Evolutionary conservation across 331 rosid genomes (phyloP).

Genomic region (Malus hybrid): DNA sequence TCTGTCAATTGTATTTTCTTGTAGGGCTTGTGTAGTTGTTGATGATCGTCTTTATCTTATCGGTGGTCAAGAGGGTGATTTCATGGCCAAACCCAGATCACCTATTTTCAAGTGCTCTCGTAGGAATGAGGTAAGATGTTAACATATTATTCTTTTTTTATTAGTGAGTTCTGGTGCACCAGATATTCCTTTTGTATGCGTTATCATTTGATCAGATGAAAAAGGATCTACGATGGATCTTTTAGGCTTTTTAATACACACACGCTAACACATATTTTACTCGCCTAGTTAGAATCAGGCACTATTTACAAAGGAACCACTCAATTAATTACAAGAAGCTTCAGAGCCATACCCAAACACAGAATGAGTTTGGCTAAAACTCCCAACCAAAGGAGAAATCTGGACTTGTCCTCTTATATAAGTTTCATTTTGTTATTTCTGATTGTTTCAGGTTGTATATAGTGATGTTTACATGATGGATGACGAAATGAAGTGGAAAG

Average conservation of each 20-base stretch:
- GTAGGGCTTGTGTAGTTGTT: constrained; percentile 68
- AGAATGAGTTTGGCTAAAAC: neutral
- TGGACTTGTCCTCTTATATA: neutral
- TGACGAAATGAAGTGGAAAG: constrained; percentile 75
- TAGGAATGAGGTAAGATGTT: constrained; percentile 62
- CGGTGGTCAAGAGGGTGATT: constrained; percentile 98
- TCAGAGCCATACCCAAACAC: neutral
- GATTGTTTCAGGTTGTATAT: constrained; percentile 62
- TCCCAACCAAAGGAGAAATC: neutral
- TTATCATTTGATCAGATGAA: neutral
- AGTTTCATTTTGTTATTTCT: neutral
- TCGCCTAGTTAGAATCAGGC: neutral
- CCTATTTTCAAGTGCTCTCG: constrained; percentile 97
- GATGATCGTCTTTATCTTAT: constrained; percentile 61
- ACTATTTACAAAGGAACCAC: neutral
- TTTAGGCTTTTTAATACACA: neutral
- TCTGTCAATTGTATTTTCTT: constrained; percentile 5
- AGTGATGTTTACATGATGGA: constrained; percentile 84
- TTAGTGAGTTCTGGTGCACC: neutral
- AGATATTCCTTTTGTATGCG: neutral
- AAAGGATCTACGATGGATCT: neutral
- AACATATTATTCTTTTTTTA: neutral
- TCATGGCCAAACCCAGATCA: constrained; percentile 91
- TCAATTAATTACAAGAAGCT: neutral
- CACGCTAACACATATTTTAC: neutral